Conservation (phyloP, 805 yeast species). For the Suhomyces sp. region DNA sequence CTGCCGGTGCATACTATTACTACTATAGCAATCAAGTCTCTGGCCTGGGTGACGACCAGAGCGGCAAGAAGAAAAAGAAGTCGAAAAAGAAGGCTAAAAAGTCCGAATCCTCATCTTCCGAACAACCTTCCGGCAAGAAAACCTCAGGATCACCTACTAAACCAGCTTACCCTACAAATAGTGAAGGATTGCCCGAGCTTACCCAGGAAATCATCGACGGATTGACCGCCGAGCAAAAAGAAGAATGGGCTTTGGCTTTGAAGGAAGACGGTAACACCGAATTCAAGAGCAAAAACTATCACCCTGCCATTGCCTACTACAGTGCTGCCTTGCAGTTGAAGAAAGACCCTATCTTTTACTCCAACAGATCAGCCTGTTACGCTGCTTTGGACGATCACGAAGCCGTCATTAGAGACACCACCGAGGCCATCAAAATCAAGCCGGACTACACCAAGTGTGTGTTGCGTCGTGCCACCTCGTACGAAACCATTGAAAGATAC, state of each 20-base stretch:
- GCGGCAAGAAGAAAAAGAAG: constrained; percentile 34
- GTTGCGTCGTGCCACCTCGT: constrained; percentile 89
- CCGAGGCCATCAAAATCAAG: constrained; percentile 78
- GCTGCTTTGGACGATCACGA: constrained; percentile 77
- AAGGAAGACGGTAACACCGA: constrained; percentile 86
- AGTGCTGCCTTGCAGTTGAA: constrained; percentile 72
- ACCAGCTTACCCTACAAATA: constrained; percentile 49
- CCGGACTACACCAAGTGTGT: constrained; percentile 91
- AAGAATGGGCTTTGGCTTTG: constrained; percentile 65
- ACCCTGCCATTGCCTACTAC: constrained; percentile 78
- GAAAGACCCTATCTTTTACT: constrained; percentile 83
- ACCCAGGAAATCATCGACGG: constrained; percentile 43
- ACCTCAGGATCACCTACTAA: not conserved
- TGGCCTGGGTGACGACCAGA: constrained; percentile 14
- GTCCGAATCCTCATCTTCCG: constrained; percentile 3
- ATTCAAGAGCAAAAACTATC: constrained; percentile 67
- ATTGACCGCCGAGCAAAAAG: constrained; percentile 53
- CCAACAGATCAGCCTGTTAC: constrained; percentile 96
- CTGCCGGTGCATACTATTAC: constrained; percentile 58
- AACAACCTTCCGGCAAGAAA: not conserved
- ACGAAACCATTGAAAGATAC: constrained; percentile 74
- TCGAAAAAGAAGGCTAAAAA: constrained; percentile 46
- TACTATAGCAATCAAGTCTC: constrained; percentile 29
- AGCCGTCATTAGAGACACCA: constrained; percentile 83
- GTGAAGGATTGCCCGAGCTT: constrained; percentile 58